A percentile compares a stretch with the other conserved stretches of the same genome.
Conservation (phyloP, 2,329 filamentous ascomycete genomes). For the Talaromyces verruculosus region DNA sequence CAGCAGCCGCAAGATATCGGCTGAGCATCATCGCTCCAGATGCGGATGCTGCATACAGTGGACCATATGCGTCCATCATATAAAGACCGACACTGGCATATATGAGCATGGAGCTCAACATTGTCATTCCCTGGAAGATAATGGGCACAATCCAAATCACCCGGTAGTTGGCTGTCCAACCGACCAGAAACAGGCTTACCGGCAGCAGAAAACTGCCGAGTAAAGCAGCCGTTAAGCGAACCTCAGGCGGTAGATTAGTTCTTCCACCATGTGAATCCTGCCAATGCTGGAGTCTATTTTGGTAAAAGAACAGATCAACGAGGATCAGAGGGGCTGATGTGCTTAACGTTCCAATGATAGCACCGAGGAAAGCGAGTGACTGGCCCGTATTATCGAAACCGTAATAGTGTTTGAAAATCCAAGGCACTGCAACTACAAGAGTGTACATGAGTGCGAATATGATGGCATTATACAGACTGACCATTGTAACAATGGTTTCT, state of each 20-base stretch:
- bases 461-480: too few species aligned
- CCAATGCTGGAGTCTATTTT: neutral
- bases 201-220: slow-evolving; percentile 35
- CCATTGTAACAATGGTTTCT: too few species aligned
- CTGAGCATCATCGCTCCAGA: slow-evolving; percentile 36
- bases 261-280: neutral
- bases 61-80: slow-evolving; percentile 33
- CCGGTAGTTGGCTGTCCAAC: slow-evolving; percentile 44
- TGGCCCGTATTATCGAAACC: neutral
- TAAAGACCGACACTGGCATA: slow-evolving; percentile 32
- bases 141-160: slow-evolving; percentile 42
- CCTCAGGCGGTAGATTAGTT: neutral
- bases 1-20: slow-evolving; percentile 33
- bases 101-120: slow-evolving; percentile 33
- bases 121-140: slow-evolving; percentile 29
- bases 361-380: neutral
- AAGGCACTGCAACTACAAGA: too few species aligned
- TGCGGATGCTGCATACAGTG: slow-evolving; percentile 29
- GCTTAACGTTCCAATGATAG: neutral
- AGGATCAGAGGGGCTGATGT: neutral
- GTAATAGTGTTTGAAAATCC: too few species aligned
- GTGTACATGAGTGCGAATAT: too few species aligned
- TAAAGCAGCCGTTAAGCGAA: neutral
- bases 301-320: neutral
- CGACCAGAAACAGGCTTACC: slow-evolving; percentile 50